Evolutionary conservation across 139 green algal genomes (phyloP).

Genomic region (Astrephomene gubernaculifera): DNA sequence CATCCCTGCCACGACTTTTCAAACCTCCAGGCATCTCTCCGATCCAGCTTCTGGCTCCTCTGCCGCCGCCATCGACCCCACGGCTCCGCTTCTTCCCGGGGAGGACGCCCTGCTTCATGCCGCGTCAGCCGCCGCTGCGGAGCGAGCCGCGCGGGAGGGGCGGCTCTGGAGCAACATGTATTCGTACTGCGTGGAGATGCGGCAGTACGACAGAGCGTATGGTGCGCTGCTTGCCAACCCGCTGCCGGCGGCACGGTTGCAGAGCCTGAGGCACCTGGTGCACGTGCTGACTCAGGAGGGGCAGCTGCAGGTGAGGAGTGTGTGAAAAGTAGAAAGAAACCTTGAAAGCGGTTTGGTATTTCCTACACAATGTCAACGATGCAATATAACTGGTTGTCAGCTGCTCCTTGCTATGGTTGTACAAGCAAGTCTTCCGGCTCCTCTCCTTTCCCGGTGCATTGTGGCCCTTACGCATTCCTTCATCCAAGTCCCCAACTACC

Average conservation of each 20-base stretch:
- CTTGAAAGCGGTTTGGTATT: too few relatives aligned
- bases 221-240: slow-evolving; percentile 63
- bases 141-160: slow-evolving; percentile 27
- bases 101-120: background rate
- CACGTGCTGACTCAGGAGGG: slow-evolving; percentile 45
- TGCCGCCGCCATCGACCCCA: background rate
- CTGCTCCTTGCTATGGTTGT: too few relatives aligned
- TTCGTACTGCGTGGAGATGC: slow-evolving; percentile 51
- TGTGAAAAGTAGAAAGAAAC: too few relatives aligned
- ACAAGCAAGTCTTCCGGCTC: too few relatives aligned
- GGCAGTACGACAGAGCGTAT: slow-evolving; percentile 57
- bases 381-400: too few relatives aligned
- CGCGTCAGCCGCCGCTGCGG: background rate
- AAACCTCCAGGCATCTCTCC: too few relatives aligned
- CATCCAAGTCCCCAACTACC: too few relatives aligned
- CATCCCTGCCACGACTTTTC: too few relatives aligned
- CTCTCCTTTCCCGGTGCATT: too few relatives aligned
- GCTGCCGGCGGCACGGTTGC: slow-evolving; percentile 45
- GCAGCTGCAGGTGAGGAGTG: slow-evolving; percentile 34
- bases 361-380: too few relatives aligned
- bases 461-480: too few relatives aligned
- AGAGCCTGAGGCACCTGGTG: slow-evolving; percentile 61
- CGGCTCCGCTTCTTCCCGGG: slow-evolving; percentile 11
- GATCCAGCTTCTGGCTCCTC: background rate
- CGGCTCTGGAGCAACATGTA: slow-evolving; percentile 66